phyloP scores from a whole-genome alignment of 257 asterid species.

The Cynanchum wilfordii region DNA sequence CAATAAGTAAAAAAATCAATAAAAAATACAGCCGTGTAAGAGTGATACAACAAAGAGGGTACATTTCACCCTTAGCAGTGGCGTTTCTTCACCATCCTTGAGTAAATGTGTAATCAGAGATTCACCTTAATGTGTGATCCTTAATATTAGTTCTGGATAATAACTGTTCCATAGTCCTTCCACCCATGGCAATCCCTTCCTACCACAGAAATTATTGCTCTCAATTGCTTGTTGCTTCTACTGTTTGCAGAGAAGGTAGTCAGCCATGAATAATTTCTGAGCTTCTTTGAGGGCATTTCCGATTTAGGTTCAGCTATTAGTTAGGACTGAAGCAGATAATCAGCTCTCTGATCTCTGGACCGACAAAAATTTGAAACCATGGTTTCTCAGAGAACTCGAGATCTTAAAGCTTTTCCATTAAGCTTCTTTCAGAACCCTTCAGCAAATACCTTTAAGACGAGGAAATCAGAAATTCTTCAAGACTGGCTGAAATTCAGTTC shows the following conservation, averaged over 20 bases:
- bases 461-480: background rate
- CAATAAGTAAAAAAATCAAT: no score
- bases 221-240: background rate
- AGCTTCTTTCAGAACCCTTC: background rate
- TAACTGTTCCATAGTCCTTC: background rate
- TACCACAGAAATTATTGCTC: background rate
- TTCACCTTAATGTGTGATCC: background rate
- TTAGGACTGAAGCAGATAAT: no score
- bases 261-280: background rate
- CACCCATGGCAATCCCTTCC: background rate
- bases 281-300: no score
- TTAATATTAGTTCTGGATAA: background rate
- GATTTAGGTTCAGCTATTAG: no score
- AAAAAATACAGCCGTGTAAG: no score
- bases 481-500: constrained; percentile 15
- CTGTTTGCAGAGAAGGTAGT: background rate
- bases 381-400: background rate
- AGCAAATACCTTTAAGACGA: background rate
- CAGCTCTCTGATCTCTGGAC: background rate
- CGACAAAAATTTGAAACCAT: background rate
- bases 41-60: no score
- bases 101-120: no score
- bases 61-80: background rate
- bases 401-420: background rate
- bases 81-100: background rate